Base-by-base conservation (phyloP, 2,329 filamentous ascomycete genomes). In the Fusarium nodosum region DNA sequence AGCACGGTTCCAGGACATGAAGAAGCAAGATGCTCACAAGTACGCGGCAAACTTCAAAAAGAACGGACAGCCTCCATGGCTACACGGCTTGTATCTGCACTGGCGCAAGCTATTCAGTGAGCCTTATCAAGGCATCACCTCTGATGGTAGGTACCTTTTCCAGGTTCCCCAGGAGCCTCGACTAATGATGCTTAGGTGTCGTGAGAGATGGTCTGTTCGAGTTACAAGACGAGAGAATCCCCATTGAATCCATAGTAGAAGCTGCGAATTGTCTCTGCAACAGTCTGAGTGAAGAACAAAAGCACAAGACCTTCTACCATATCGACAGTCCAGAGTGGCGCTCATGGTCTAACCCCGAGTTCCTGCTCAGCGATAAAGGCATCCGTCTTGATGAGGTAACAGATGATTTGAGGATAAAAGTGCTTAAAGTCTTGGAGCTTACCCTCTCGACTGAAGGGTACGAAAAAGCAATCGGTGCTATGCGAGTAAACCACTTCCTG, bases 401-500 rank as follows among this genome's bases (percentile, higher is more conserved):
- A 0, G 4, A 3, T 2, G 39, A 58, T 3, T 0, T 59, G 3
- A 39, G 46, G 10, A 26, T 4, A 0, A 51, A 31, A 3, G 20
- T 41, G 0, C 28, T 64, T 0, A 39, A 24, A 15, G 22, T 66
- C 10, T 3, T 66, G 8, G 60, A 84, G 53, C 76, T 82, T 0
- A 87, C 88, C 0, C 83, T 93, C 1, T 92, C 90, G 0, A 84
- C 88, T 0, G 89, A 92, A 75, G 91, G 92, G 16, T 94, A 93
- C 78, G 77, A 84, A 20, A 93, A 94, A 73, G 91, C 91, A 11
- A 59, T 90, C 3, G 83, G 82, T 0, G 90, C 91, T 1, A 93
- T 92, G 90, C 87, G 88, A 60, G 88, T 92, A 75, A 93, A 94
- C 77, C 88, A 90, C 57, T 93, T 93, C 79, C 84, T 94, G 0